A percentile compares a stretch with the other conserved stretches of the same genome.
Evolutionary conservation across 1,284 basidiomycete genomes (phyloP).

Genomic region (Ceratobasidium sp.): DNA sequence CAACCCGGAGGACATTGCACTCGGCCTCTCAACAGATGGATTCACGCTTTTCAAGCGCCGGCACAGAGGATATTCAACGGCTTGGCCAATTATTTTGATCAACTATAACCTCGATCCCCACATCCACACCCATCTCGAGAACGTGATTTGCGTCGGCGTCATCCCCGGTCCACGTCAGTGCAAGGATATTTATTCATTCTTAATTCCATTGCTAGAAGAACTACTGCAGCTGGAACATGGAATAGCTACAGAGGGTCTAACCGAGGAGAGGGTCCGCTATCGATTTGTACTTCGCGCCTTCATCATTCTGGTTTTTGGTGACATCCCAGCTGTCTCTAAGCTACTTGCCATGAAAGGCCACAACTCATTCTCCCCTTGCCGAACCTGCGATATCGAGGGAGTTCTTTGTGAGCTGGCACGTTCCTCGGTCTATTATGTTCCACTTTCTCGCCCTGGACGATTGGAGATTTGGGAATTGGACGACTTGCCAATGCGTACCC

Average conservation of each 20-base stretch:
- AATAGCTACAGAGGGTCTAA: too few relatives aligned
- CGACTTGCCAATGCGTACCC: not conserved
- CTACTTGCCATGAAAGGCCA: constrained; percentile 10
- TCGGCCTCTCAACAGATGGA: constrained; percentile 3
- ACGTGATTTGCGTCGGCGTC: not conserved
- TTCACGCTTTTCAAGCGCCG: not conserved
- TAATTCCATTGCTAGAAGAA: not conserved
- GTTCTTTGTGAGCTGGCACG: not conserved
- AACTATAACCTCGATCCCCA: constrained; percentile 7
- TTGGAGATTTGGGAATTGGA: not conserved
- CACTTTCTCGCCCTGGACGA: not conserved
- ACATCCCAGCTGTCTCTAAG: constrained; percentile 9
- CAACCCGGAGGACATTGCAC: constrained; percentile 8
- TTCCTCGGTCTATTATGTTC: not conserved
- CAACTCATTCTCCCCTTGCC: constrained; percentile 12
- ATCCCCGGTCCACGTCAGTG: constrained; percentile 1
- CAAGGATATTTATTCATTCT: constrained; percentile 9
- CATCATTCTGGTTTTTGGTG: constrained; percentile 10
- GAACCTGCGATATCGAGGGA: not conserved
- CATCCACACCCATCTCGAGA: not conserved
- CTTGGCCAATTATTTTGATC: not conserved
- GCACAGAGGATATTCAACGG: not conserved
- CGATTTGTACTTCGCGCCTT: not conserved
- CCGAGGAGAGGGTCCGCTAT: too few relatives aligned
- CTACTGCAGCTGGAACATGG: not conserved